These are phyloP conservation scores for Verticillium nubilum DNA, from an alignment of 2,329 filamentous ascomycete species.

Conservation along the genomic window DNA sequence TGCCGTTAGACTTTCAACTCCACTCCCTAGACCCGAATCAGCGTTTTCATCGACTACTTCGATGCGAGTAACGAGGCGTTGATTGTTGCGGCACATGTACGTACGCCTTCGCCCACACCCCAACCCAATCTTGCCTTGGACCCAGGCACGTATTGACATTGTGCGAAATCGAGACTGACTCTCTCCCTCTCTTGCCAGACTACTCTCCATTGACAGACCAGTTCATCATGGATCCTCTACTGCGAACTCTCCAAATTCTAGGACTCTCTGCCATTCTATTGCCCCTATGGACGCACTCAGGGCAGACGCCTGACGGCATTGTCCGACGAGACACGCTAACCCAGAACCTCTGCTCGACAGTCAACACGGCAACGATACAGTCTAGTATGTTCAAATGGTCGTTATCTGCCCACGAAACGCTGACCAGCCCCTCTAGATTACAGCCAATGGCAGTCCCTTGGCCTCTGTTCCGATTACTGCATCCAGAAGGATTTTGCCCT, in stretches of 20 bases:
- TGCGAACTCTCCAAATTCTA: background rate
- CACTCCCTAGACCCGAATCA: background rate
- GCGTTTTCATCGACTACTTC: background rate
- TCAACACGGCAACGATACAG: conserved; percentile 27
- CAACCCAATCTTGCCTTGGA: background rate
- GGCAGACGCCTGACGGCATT: background rate
- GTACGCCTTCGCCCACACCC: background rate
- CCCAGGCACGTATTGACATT: background rate
- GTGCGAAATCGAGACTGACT: background rate
- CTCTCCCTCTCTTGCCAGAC: background rate
- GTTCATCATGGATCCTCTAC: background rate
- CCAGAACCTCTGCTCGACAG: conserved; percentile 25
- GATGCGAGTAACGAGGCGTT: background rate
- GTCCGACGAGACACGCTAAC: background rate
- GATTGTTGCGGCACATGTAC: background rate
- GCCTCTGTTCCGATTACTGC: conserved; percentile 61
- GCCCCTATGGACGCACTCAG: background rate
- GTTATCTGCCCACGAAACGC: background rate
- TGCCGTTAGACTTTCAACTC: background rate
- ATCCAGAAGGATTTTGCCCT: conserved; percentile 50
- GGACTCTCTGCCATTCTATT: background rate
- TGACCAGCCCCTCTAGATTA: conserved; percentile 32
- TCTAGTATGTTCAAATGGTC: conserved; percentile 21
- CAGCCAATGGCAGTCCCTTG: conserved; percentile 62
- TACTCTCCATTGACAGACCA: background rate